These are phyloP conservation scores for Lactarius pseudohatsudake DNA, from an alignment of 768 basidiomycete species.

Conservation along the genomic window DNA sequence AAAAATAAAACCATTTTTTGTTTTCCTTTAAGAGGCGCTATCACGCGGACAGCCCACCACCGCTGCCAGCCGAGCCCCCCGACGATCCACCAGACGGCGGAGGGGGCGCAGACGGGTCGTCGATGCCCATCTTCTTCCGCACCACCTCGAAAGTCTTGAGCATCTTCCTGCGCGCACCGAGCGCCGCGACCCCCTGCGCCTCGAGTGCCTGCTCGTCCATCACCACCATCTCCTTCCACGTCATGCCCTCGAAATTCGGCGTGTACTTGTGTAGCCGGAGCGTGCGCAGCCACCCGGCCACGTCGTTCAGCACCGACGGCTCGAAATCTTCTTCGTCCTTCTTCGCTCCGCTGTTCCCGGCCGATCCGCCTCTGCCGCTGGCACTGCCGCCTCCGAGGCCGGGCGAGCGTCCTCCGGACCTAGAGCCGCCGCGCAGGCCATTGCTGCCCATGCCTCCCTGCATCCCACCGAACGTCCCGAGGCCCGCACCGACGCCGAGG, in stretches of 20 bases:
- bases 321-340: slow-evolving; percentile 93
- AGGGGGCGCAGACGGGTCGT: slow-evolving; percentile 36
- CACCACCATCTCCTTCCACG: slow-evolving; percentile 79
- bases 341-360: slow-evolving; percentile 48
- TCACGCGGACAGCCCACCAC: too few relatives aligned
- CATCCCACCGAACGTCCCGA: slow-evolving; percentile 29
- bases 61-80: too few relatives aligned
- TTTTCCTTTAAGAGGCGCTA: too few relatives aligned
- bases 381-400: slow-evolving; percentile 35
- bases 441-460: slow-evolving; percentile 37
- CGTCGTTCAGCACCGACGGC: slow-evolving; percentile 80
- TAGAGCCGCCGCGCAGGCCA: slow-evolving; percentile 36
- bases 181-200: slow-evolving; percentile 90
- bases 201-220: slow-evolving; percentile 54
- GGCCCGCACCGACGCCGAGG: slow-evolving; percentile 29
- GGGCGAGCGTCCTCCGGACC: slow-evolving; percentile 51
- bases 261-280: slow-evolving; percentile 91
- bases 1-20: too few relatives aligned
- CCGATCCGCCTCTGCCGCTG: slow-evolving; percentile 14
- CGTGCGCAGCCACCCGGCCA: slow-evolving; percentile 86
- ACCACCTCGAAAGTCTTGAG: slow-evolving; percentile 87
- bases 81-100: not conserved
- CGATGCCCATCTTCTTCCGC: slow-evolving; percentile 84
- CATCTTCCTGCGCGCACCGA: slow-evolving; percentile 97
- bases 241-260: slow-evolving; percentile 76